phyloP scores from a whole-genome alignment of 2,329 filamentous ascomycete genomes.

The Xylariaceae sp. region DNA sequence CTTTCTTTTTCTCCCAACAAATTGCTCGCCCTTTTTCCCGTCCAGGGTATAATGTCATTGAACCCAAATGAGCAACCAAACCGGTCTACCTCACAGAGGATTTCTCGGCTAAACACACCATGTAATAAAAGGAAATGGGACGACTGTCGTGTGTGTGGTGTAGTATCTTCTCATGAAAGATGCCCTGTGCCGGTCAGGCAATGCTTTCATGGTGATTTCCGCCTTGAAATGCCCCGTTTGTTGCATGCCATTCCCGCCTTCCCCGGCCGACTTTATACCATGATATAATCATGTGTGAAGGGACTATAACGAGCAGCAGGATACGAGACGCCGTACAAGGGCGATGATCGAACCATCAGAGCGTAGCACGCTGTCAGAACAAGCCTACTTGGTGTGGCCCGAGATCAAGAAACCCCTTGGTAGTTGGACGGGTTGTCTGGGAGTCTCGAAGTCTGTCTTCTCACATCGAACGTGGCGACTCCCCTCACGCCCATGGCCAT shows the following conservation, averaged over 20 bases:
- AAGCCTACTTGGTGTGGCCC: no score
- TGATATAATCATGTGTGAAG: no score
- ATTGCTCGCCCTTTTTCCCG: conserved; percentile 24
- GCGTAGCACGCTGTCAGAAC: no score
- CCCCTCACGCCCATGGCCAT: conserved; percentile 20
- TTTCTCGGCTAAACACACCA: conserved; percentile 17
- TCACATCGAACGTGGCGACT: conserved; percentile 1
- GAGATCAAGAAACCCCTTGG: no score
- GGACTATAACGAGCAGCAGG: no score
- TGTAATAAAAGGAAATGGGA: conserved; percentile 8
- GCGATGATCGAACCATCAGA: no score
- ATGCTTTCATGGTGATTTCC: conserved; percentile 13
- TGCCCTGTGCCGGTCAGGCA: conserved; percentile 12
- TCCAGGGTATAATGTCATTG: conserved; percentile 30
- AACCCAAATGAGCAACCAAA: conserved; percentile 23
- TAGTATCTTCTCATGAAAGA: no score
- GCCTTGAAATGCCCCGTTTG: no score
- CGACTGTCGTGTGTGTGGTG: conserved; percentile 12
- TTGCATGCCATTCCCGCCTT: neutral
- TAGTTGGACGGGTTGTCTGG: no score
- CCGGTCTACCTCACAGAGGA: conserved; percentile 24
- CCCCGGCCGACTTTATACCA: neutral
- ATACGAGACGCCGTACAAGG: no score
- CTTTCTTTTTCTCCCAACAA: conserved; percentile 23
- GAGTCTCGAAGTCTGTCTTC: conserved; percentile 14